Conservation (phyloP, 2,329 filamentous ascomycete genomes). For the Penicillium sp. region DNA sequence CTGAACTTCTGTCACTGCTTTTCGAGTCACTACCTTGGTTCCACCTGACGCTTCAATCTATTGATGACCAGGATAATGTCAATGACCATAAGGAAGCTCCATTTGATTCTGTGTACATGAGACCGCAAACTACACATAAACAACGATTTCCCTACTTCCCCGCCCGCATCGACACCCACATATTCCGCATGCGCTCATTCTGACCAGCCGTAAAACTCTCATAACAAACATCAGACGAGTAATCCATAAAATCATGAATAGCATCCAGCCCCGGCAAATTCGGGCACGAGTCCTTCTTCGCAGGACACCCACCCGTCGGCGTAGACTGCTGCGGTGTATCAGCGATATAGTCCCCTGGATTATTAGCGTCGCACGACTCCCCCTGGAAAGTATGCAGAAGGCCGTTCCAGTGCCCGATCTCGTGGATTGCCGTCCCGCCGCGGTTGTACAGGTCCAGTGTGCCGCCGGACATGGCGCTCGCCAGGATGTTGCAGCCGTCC, state of each 20-base stretch:
- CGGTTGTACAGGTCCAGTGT: constrained; percentile 51
- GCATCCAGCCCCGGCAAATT: constrained; percentile 50
- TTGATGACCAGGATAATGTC: too few relatives aligned
- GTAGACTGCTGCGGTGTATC: constrained; percentile 53
- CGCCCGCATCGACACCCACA: constrained; percentile 51
- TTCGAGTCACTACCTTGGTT: not conserved
- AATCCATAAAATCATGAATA: constrained; percentile 64
- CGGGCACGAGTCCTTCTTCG: constrained; percentile 54
- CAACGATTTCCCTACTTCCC: constrained; percentile 31
- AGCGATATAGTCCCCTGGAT: constrained; percentile 46
- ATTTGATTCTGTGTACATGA: too few relatives aligned
- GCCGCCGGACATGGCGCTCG: constrained; percentile 59
- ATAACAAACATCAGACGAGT: constrained; percentile 59
- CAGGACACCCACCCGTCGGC: constrained; percentile 62
- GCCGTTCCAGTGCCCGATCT: constrained; percentile 52
- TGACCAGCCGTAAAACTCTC: constrained; percentile 55
- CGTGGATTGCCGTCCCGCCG: constrained; percentile 50
- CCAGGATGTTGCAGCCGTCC: constrained; percentile 61
- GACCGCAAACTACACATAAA: too few relatives aligned
- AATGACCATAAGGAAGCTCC: too few relatives aligned
- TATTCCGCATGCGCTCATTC: constrained; percentile 52
- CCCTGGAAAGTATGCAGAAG: constrained; percentile 50
- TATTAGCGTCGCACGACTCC: constrained; percentile 35
- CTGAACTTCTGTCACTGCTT: too few relatives aligned
- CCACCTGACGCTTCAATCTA: not conserved